A percentile compares a stretch with the other conserved stretches of the same genome.
Conservation (phyloP, 169 alveolate genomes). For the Miamiensis avidus region DNA sequence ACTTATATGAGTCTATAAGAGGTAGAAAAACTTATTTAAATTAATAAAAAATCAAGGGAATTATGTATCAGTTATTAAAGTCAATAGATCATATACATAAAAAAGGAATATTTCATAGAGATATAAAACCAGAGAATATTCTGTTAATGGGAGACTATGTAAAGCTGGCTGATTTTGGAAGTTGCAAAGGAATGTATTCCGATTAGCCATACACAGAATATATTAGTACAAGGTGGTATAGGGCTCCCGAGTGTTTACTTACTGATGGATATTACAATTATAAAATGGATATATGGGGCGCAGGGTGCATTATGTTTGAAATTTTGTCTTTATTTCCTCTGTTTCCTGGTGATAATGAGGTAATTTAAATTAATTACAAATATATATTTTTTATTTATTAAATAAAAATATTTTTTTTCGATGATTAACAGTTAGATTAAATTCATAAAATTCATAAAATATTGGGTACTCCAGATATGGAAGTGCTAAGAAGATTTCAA, state of each 20-base stretch:
- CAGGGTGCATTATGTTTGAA: slow-evolving; percentile 92
- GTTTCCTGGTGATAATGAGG: slow-evolving; percentile 90
- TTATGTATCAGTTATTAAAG: slow-evolving; percentile 77
- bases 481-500: slow-evolving; percentile 73
- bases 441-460: slow-evolving; percentile 84
- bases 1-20: slow-evolving; percentile 54
- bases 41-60: background rate
- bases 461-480: slow-evolving; percentile 86
- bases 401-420: too few relatives aligned
- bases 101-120: slow-evolving; percentile 92
- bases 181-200: slow-evolving; percentile 84
- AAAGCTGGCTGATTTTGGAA: slow-evolving; percentile 88
- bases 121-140: slow-evolving; percentile 89
- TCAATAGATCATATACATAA: slow-evolving; percentile 91
- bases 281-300: slow-evolving; percentile 94
- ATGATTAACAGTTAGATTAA: slow-evolving; percentile 63
- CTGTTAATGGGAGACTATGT: slow-evolving; percentile 76
- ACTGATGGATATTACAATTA: slow-evolving; percentile 91
- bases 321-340: slow-evolving; percentile 88
- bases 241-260: slow-evolving; percentile 93
- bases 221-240: slow-evolving; percentile 91
- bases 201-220: slow-evolving; percentile 89
- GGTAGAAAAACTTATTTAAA: slow-evolving; percentile 9
- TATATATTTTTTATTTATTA: too few relatives aligned
- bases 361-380: too few relatives aligned